These are phyloP conservation scores for Oryza meyeriana DNA, from an alignment of 176 grass and related monocot species.

Conservation along the genomic window DNA sequence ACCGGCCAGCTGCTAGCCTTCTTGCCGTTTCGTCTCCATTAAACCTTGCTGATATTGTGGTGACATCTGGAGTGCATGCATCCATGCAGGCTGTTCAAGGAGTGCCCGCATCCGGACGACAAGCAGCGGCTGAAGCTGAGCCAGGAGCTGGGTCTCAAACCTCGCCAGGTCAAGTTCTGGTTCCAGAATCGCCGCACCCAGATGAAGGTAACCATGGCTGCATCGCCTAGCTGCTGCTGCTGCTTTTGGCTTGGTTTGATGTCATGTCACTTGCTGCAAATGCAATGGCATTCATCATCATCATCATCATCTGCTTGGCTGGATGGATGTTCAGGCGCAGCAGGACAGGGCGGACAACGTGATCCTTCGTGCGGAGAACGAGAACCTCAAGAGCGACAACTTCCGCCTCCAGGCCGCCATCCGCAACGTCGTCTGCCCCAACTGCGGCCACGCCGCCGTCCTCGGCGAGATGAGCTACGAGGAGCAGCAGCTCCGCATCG, in stretches of 20 bases:
- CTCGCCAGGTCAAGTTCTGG: constrained; percentile 99
- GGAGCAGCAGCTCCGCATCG: constrained; percentile 91
- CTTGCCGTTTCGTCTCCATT: not conserved
- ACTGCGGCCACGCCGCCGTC: constrained; percentile 85
- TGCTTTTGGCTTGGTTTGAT: too few species aligned
- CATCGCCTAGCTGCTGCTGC: too few species aligned
- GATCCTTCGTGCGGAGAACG: constrained; percentile 83
- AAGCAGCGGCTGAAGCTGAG: constrained; percentile 97
- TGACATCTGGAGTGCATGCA: not conserved
- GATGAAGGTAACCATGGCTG: constrained; percentile 47
- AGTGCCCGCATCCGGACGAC: constrained; percentile 97
- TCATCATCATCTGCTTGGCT: too few species aligned
- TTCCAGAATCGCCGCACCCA: constrained; percentile 99
- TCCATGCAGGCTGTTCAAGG: constrained; percentile 84
- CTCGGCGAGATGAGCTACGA: constrained; percentile 88
- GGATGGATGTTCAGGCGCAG: constrained; percentile 42
- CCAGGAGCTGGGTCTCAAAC: constrained; percentile 86
- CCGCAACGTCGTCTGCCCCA: constrained; percentile 87
- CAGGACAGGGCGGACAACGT: constrained; percentile 88
- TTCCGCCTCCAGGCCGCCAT: constrained; percentile 85
- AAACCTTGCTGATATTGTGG: not conserved
- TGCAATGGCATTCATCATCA: not conserved
- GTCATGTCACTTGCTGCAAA: too few species aligned
- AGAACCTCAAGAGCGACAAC: constrained; percentile 87
- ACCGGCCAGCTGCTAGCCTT: not conserved